Evolutionary conservation across 768 basidiomycete genomes (phyloP).

Genomic region (Postia placenta): DNA sequence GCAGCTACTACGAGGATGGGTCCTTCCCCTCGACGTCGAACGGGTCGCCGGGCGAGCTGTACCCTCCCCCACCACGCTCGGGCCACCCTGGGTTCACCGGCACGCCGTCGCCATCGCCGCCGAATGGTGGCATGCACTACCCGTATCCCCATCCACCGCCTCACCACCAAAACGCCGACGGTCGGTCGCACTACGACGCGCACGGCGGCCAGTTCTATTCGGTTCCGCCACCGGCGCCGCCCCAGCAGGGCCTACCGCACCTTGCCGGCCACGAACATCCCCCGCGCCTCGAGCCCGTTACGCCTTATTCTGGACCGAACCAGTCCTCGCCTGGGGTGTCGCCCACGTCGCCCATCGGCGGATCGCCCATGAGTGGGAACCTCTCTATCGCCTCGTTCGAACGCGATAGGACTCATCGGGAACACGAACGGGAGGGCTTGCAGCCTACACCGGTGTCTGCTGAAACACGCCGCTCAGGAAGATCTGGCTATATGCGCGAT

Average conservation of each 20-base stretch:
- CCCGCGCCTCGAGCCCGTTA: constrained; percentile 19
- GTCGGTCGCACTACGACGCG: constrained; percentile 8
- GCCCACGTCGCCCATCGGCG: constrained; percentile 32
- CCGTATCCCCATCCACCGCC: constrained; percentile 40
- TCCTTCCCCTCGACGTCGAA: constrained; percentile 39
- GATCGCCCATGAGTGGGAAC: constrained; percentile 26
- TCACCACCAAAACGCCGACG: constrained; percentile 21
- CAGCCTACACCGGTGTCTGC: constrained; percentile 32
- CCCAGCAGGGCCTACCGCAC: constrained; percentile 9
- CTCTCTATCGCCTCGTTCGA: constrained; percentile 40
- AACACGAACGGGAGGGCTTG: constrained; percentile 41
- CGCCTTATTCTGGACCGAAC: constrained; percentile 5
- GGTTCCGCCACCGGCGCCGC: constrained; percentile 15
- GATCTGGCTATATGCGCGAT: constrained; percentile 3
- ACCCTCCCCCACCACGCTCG: constrained; percentile 30
- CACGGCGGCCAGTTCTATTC: constrained; percentile 16
- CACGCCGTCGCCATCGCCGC: constrained; percentile 67
- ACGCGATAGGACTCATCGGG: constrained; percentile 25
- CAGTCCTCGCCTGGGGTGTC: constrained; percentile 21
- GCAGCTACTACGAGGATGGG: constrained; percentile 39
- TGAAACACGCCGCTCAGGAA: constrained; percentile 28
- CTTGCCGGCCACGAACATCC: constrained; percentile 4
- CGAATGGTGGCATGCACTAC: constrained; percentile 44
- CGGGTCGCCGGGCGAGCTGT: constrained; percentile 52
- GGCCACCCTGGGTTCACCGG: constrained; percentile 32